Evolutionary conservation across 2,329 filamentous ascomycete species (phyloP).

Genomic region (Magnaporthiopsis poae): DNA sequence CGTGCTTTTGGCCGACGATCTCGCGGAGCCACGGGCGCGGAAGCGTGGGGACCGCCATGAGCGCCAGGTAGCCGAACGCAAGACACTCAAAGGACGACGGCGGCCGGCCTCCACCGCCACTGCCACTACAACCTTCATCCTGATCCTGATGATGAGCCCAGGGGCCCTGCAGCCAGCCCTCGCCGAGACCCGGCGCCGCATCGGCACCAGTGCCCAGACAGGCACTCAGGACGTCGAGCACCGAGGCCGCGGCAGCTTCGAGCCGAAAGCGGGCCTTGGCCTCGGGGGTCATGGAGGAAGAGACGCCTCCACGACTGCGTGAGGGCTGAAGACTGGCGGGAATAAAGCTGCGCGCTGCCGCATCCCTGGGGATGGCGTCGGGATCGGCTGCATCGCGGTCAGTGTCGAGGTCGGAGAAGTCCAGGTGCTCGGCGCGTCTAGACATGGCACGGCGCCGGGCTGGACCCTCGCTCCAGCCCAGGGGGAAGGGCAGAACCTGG

Average conservation of each 20-base stretch:
- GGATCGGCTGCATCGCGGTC: slow-evolving; percentile 23
- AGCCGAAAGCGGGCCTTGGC: slow-evolving; percentile 67
- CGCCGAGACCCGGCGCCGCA: slow-evolving; percentile 1
- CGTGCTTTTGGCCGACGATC: slow-evolving; percentile 11
- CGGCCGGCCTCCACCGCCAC: slow-evolving; percentile 26
- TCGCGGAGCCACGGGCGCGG: slow-evolving; percentile 26
- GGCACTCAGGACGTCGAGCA: slow-evolving; percentile 55
- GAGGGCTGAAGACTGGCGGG: slow-evolving; percentile 35
- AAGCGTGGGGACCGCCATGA: slow-evolving; percentile 47
- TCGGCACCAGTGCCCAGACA: background rate
- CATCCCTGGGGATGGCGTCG: background rate
- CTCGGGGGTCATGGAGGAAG: slow-evolving; percentile 56
- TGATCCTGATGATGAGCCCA: slow-evolving; percentile 18
- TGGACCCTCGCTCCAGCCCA: slow-evolving; percentile 77
- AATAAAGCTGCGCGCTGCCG: slow-evolving; percentile 20
- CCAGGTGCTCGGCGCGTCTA: slow-evolving; percentile 58
- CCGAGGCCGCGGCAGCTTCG: slow-evolving; percentile 55
- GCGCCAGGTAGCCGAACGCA: slow-evolving; percentile 65
- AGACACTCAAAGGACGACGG: slow-evolving; percentile 67
- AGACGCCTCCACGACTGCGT: slow-evolving; percentile 36
- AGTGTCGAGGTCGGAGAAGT: slow-evolving; percentile 58
- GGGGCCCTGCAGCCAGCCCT: background rate
- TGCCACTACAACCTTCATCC: slow-evolving; percentile 20
- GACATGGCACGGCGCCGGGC: slow-evolving; percentile 61
- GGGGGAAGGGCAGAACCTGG: slow-evolving; percentile 69